A percentile compares a stretch with the other conserved stretches of the same genome.
Evolutionary conservation across 805 yeast genomes (phyloP).

Genomic region (Ogataea glucozyma): DNA sequence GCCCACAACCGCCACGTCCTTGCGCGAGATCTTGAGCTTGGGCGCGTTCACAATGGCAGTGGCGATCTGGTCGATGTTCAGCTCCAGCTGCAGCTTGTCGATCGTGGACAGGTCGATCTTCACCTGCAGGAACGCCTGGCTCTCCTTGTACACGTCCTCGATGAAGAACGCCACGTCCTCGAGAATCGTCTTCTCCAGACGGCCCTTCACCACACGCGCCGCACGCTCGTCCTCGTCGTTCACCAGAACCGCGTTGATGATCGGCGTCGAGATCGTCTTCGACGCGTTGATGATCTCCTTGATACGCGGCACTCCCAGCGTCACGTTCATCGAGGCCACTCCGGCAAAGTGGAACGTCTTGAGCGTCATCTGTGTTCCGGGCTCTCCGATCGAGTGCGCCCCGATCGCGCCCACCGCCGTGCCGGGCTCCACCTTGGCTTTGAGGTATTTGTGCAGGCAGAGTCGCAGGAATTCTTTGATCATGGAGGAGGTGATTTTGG

Average conservation of each 20-base stretch:
- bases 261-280: conserved; percentile 92
- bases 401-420: conserved; percentile 99
- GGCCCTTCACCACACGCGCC: conserved; percentile 97
- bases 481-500: conserved; percentile 62
- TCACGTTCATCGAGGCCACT: conserved; percentile 98
- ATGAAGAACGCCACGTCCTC: conserved; percentile 86
- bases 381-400: conserved; percentile 98
- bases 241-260: conserved; percentile 90
- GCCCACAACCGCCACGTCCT: conserved; percentile 70
- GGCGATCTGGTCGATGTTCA: conserved; percentile 83
- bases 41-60: conserved; percentile 81
- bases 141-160: conserved; percentile 89
- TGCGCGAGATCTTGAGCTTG: conserved; percentile 76
- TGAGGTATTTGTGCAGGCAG: conserved; percentile 77
- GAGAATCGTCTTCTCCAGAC: conserved; percentile 88
- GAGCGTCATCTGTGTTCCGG: conserved; percentile 98
- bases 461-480: conserved; percentile 68
- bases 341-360: conserved; percentile 88
- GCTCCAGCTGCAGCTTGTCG: conserved; percentile 85
- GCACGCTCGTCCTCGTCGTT: conserved; percentile 95
- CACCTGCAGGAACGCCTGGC: conserved; percentile 74
- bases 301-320: conserved; percentile 98
- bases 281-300: conserved; percentile 98
- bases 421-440: conserved; percentile 96
- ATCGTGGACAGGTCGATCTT: conserved; percentile 82